Conservation (phyloP, 495 filamentous ascomycete genomes). For the Collariella sp. region DNA sequence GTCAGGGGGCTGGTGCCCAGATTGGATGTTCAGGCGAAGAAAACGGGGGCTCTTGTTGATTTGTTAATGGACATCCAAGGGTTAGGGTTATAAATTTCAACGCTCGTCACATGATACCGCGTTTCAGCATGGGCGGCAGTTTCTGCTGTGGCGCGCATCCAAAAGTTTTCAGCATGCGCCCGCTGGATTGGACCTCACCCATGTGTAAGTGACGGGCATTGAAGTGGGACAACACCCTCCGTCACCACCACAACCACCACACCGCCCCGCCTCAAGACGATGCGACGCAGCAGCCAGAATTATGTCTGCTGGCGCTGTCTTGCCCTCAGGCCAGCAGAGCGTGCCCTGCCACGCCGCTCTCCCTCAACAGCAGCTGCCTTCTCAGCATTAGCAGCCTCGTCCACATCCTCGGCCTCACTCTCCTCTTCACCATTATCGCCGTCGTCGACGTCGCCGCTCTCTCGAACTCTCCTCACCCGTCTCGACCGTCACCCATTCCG, state of each 20-base stretch:
- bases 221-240: not conserved
- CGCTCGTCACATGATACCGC: conserved; percentile 17
- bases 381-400: not conserved
- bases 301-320: conserved; percentile 30
- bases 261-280: conserved; percentile 11
- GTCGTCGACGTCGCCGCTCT: not conserved
- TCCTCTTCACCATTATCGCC: not conserved
- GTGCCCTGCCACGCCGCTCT: not conserved
- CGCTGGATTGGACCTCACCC: too few species aligned
- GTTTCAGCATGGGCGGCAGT: conserved; percentile 6
- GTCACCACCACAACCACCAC: not conserved
- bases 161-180: conserved; percentile 1
- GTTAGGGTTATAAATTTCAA: conserved; percentile 2
- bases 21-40: not conserved
- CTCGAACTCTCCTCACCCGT: not conserved
- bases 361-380: not conserved
- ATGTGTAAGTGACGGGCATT: not conserved
- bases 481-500: not conserved
- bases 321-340: conserved; percentile 5
- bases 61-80: not conserved
- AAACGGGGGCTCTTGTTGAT: too few species aligned
- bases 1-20: too few species aligned
- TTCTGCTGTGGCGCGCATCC: not conserved
- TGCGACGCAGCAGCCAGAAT: conserved; percentile 19
- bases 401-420: not conserved